phyloP scores from a whole-genome alignment of 2,329 filamentous ascomycete genomes.

The Cordyceps javanica region DNA sequence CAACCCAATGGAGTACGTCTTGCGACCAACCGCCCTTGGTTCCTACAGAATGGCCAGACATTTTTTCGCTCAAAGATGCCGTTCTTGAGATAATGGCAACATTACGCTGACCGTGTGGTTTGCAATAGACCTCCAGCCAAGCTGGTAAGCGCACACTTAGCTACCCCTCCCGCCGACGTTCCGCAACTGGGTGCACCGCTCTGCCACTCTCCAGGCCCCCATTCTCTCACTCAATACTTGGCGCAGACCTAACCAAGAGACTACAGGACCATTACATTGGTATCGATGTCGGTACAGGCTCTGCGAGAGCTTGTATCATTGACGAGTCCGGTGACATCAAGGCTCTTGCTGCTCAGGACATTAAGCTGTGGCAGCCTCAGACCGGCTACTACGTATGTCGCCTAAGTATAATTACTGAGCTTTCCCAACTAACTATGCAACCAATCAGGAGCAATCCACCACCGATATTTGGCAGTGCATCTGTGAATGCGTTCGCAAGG shows the following conservation, averaged over 20 bases:
- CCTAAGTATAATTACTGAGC: not conserved
- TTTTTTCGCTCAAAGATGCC: no score
- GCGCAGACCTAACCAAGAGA: not conserved
- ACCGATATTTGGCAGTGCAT: conserved; percentile 96
- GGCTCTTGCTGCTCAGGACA: conserved; percentile 65
- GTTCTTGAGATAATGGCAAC: not conserved
- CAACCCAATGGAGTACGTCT: conserved; percentile 32
- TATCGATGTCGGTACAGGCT: conserved; percentile 94
- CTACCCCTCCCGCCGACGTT: conserved; percentile 6
- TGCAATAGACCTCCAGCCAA: conserved; percentile 5
- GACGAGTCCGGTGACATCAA: conserved; percentile 86
- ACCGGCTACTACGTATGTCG: conserved; percentile 63
- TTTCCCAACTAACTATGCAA: conserved; percentile 12
- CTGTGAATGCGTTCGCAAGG: conserved; percentile 77
- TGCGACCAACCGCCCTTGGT: conserved; percentile 2
- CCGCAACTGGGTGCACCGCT: not conserved
- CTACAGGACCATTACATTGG: conserved; percentile 62
- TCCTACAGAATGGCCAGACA: no score
- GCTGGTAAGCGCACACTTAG: conserved; percentile 8
- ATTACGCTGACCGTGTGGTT: not conserved
- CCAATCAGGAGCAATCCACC: conserved; percentile 96
- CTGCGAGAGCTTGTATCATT: conserved; percentile 92
- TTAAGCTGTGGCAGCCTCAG: conserved; percentile 74
- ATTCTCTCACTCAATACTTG: not conserved
- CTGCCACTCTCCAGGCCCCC: not conserved